Evolutionary conservation across 164 flowering plant species (phyloP).

Genomic region (Nymphaea colorata): DNA sequence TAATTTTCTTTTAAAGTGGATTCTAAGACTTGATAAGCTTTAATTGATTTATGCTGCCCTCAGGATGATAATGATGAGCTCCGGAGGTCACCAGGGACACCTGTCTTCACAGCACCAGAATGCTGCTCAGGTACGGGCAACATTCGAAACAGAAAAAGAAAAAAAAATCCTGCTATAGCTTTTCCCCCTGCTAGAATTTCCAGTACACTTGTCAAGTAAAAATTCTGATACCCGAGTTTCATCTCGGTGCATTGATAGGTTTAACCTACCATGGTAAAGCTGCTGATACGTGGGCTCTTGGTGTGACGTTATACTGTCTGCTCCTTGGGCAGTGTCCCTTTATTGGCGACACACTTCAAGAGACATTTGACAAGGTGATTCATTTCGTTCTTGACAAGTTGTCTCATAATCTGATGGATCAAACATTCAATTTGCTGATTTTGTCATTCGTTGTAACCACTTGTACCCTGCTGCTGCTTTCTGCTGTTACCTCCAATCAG

Average conservation of each 20-base stretch:
- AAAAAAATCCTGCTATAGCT: no score
- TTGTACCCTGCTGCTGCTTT: no score
- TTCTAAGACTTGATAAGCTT: no score
- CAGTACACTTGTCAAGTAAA: neutral
- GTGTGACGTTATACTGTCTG: conserved; percentile 82
- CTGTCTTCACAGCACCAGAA: conserved; percentile 76
- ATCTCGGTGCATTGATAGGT: conserved; percentile 29
- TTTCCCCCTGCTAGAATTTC: neutral
- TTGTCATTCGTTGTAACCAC: no score
- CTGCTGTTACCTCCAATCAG: conserved; percentile 20
- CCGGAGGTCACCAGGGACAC: conserved; percentile 54
- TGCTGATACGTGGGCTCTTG: conserved; percentile 96
- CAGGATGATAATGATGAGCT: conserved; percentile 91
- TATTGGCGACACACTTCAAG: conserved; percentile 84
- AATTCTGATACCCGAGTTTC: no score
- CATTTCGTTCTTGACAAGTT: neutral
- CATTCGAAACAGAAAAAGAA: no score
- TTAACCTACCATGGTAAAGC: conserved; percentile 76
- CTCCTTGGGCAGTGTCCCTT: conserved; percentile 74
- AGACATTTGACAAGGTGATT: conserved; percentile 82
- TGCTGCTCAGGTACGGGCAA: conserved; percentile 40
- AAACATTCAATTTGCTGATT: no score
- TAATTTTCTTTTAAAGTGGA: no score
- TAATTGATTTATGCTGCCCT: neutral
- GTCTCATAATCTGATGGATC: neutral